Base-by-base conservation (phyloP, 305 asterid species). In the Solanum hybrid region DNA sequence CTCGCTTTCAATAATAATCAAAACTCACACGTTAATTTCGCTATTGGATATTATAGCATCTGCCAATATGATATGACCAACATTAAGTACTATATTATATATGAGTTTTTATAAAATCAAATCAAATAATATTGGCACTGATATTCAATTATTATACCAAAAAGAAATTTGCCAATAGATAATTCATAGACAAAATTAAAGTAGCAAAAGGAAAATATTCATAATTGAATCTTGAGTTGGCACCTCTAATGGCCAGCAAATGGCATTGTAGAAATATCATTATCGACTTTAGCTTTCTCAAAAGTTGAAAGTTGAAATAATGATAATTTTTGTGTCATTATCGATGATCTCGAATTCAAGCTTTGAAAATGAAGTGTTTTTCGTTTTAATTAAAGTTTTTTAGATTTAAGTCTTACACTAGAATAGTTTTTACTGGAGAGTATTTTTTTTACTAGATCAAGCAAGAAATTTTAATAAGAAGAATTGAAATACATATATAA, bases 211-310 rank as follows among this genome's bases (percentile, higher is more conserved):
- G 86, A 38, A 51, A 51, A 84, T 46, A 82, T 82, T 14, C 22
- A 82, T 51, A 82, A 82, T 31, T 7, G 87, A 84, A 84, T 84
- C 31, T 84, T 84, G 87, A 84, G 87, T 84, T 84, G 87, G 75
- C 75, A 51, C 40, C 31, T 84, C 42, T 84, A 31, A 20, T 84
- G 22, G 75, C 42, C 75, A 84, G 72, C 72, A 82, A 82, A 82
- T 84, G 87, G 42, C 75, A 51, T 31, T 84, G 75, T 51, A 84
- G 82, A 32, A 31, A 31, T 24, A 56, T 81, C 75, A 29, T 31
- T 84, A 17, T 84, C 87, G 2, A 51, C 72, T 84, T 84, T 84
- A 20, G 87, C 75, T 84, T 84, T 84, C 29, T 51, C 73, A 51
- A 84, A 46, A 17, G 75, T 46, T 27, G 86, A 27, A 76, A 42